Evolutionary conservation across 305 asterid species (phyloP).

Genomic region (Withania somnifera): DNA sequence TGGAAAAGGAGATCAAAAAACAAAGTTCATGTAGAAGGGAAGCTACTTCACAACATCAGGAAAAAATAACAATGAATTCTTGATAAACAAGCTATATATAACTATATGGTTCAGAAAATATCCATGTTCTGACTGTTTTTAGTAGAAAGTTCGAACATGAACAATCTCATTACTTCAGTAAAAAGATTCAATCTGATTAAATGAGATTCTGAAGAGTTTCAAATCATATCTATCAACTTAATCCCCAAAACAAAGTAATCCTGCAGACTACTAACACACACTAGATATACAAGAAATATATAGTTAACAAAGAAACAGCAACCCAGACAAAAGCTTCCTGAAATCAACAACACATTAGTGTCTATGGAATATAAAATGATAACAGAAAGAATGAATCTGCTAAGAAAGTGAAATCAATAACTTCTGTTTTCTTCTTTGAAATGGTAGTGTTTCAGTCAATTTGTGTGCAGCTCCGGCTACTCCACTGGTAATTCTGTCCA

Average conservation of each 20-base stretch:
- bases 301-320: neutral
- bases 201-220: neutral
- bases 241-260: neutral
- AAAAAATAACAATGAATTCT: neutral
- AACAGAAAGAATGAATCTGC: no score
- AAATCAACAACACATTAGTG: neutral
- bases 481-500: no score
- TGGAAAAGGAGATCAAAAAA: neutral
- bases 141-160: neutral
- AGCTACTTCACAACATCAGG: neutral
- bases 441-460: no score
- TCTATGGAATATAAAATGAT: neutral
- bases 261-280: neutral
- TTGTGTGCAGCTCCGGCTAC: no score
- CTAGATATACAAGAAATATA: neutral
- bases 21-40: neutral
- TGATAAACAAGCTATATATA: neutral
- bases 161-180: neutral
- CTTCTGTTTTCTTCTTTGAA: no score
- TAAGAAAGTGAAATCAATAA: no score
- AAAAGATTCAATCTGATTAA: neutral
- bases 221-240: neutral
- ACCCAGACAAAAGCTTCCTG: neutral
- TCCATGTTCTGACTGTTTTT: neutral
- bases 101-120: neutral